A percentile compares a stretch with the other conserved stretches of the same genome.
Conservation (phyloP, 495 filamentous ascomycete species). For the Cenococcum geophilum region DNA sequence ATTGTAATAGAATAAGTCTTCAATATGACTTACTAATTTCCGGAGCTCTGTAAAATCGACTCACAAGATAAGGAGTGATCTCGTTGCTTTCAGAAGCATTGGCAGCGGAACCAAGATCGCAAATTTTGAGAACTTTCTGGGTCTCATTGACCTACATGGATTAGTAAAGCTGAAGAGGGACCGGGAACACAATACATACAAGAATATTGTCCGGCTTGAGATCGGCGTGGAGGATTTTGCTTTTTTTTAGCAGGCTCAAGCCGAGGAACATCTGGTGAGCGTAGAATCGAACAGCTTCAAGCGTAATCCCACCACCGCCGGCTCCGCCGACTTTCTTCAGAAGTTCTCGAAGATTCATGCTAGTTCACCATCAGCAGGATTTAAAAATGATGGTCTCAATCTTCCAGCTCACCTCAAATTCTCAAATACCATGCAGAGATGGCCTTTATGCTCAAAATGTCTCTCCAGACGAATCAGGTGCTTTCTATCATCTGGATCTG, state of each 20-base stretch:
- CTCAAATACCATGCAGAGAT: constrained; percentile 95
- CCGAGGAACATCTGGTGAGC: constrained; percentile 92
- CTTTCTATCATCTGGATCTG: constrained; percentile 86
- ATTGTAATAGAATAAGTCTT: not conserved
- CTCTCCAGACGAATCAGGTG: constrained; percentile 84
- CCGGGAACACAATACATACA: constrained; percentile 36
- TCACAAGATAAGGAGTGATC: constrained; percentile 88
- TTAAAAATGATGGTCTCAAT: not conserved
- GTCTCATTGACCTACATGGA: constrained; percentile 53
- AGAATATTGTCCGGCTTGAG: constrained; percentile 96
- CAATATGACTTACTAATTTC: constrained; percentile 56
- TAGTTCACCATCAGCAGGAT: not conserved
- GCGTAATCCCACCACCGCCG: constrained; percentile 73
- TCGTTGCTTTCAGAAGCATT: constrained; percentile 76
- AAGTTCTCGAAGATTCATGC: constrained; percentile 78
- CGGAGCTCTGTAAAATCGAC: constrained; percentile 92
- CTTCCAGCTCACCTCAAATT: constrained; percentile 53
- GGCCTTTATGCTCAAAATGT: constrained; percentile 87
- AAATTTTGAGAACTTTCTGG: constrained; percentile 83
- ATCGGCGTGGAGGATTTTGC: constrained; percentile 91
- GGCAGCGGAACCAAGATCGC: constrained; percentile 90
- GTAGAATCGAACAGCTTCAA: constrained; percentile 78
- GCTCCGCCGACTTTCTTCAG: constrained; percentile 79
- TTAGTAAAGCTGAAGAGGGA: not conserved
- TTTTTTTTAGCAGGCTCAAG: constrained; percentile 75